Base-by-base conservation (phyloP, 2,329 filamentous ascomycete genomes). In the Beauveria scarabaeidicola region DNA sequence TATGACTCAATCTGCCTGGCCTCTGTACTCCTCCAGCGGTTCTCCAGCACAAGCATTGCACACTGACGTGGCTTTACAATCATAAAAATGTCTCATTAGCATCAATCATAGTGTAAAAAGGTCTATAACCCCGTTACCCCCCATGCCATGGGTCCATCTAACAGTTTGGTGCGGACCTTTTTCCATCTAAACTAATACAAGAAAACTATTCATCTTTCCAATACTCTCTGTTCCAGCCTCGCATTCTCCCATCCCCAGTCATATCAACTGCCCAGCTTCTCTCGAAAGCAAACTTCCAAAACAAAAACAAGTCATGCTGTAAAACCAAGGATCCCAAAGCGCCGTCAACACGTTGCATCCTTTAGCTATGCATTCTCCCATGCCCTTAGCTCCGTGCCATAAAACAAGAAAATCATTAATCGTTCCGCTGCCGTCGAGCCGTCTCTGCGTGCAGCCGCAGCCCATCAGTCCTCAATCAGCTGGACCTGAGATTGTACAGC, bases 401-500 rank as follows among this genome's bases (percentile, higher is more conserved):
- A 46, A 52, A 58, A 32, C 11, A 46, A 19, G 3, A 43, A 52
- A 51, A 10, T 58, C 56, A 52, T 59, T 32, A 59, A 47, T 59
- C 57, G 43, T 59, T 41, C 40, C n/a, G 10, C 27, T 9, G 29
- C 36, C 27, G 41, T 52, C 23, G 11, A 38, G 6, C 9, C 54
- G 29, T 38, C 23, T 13, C 29, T 46, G 10, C 40, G 21, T 23
- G 10, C n/a, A 10, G 25, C n/a, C 25, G 27, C 15, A 9, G 36
- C 17, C 13, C 21, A 44, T 9, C 21, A 40, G 29, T 17, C 5
- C 21, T 21, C n/a, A 52, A 17, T 52, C 27, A 59, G 3, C 50
- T 32, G 5, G 41, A 21, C 40, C 59, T 51, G 19, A 60, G 59
- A 3, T 57, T 36, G 29, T 52, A 27, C 19, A 92, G 74, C 67